These are phyloP conservation scores for Pichia phayaonensis DNA, from an alignment of 805 yeast species.

Conservation along the genomic window DNA sequence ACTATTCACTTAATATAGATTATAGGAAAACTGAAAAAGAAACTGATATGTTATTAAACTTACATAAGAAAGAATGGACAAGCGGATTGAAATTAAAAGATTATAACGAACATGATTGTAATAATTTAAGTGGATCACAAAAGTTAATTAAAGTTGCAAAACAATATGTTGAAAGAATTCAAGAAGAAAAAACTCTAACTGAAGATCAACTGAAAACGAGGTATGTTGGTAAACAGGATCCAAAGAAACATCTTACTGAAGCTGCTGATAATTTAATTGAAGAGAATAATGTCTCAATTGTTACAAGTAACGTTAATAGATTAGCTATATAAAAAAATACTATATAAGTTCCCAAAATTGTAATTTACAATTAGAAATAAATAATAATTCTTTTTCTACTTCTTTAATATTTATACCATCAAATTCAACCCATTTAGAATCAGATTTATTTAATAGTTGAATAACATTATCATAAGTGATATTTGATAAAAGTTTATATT, in stretches of 20 bases:
- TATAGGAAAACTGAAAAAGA: conserved; percentile 89
- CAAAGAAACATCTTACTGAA: conserved; percentile 91
- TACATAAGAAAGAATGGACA: conserved; percentile 95
- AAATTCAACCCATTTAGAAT: conserved; percentile 51
- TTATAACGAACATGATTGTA: conserved; percentile 68
- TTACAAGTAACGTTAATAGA: conserved; percentile 85
- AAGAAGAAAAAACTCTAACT: conserved; percentile 82
- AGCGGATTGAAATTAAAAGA: conserved; percentile 76
- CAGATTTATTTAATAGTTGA: conserved; percentile 35
- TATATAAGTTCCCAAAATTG: conserved; percentile 52
- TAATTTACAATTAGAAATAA: conserved; percentile 53
- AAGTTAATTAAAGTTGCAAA: conserved; percentile 85
- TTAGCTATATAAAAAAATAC: conserved; percentile 58
- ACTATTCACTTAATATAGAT: conserved; percentile 91
- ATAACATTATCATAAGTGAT: conserved; percentile 43
- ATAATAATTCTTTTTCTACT: conserved; percentile 51
- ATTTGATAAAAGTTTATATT: conserved; percentile 43
- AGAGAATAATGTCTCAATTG: conserved; percentile 78
- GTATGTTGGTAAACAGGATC: conserved; percentile 97
- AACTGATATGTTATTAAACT: conserved; percentile 85
- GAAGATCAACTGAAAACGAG: conserved; percentile 90
- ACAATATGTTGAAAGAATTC: conserved; percentile 80
- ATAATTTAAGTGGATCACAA: conserved; percentile 64
- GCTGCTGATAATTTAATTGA: conserved; percentile 83
- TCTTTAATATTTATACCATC: conserved; percentile 40